Conservation (phyloP, 1,284 basidiomycete genomes). For the Fomitopsis palustris region DNA sequence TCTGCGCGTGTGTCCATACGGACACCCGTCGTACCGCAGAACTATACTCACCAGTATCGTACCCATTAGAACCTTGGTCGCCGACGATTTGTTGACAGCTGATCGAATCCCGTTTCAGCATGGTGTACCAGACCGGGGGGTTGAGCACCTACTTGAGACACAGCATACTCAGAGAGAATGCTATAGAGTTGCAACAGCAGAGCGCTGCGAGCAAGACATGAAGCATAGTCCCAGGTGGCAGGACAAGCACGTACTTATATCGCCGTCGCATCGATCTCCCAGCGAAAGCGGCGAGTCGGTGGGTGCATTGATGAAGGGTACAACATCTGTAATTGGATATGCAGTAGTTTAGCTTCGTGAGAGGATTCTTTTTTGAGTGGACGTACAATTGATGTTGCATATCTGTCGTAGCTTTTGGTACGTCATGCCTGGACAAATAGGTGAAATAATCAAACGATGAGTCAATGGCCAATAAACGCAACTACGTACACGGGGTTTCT, state of each 20-base stretch:
- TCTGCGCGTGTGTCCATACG: too few relatives aligned
- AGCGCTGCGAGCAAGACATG: neutral
- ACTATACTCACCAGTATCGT: too few relatives aligned
- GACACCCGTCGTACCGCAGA: too few relatives aligned
- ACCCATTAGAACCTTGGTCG: too few relatives aligned
- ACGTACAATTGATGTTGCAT: slow-evolving; percentile 5
- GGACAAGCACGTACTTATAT: slow-evolving; percentile 10
- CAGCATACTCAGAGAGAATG: slow-evolving; percentile 17
- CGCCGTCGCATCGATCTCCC: slow-evolving; percentile 15
- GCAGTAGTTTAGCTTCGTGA: too few relatives aligned
- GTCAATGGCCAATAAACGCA: too few relatives aligned
- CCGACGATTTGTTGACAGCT: too few relatives aligned
- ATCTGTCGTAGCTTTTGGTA: slow-evolving; percentile 7
- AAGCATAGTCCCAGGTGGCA: too few relatives aligned
- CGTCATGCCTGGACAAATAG: slow-evolving; percentile 2
- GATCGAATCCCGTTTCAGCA: too few relatives aligned
- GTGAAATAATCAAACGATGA: too few relatives aligned
- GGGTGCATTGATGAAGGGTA: slow-evolving; percentile 4
- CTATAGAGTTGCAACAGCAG: slow-evolving; percentile 17
- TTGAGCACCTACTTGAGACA: slow-evolving; percentile 13
- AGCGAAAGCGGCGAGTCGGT: too few relatives aligned
- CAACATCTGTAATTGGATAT: slow-evolving; percentile 8
- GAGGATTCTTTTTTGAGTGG: too few relatives aligned
- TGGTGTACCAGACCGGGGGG: neutral
- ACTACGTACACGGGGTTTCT: neutral